These are phyloP conservation scores for Elongisporangium prolatum DNA, from an alignment of 352 stramenopile species.

Conservation along the genomic window DNA sequence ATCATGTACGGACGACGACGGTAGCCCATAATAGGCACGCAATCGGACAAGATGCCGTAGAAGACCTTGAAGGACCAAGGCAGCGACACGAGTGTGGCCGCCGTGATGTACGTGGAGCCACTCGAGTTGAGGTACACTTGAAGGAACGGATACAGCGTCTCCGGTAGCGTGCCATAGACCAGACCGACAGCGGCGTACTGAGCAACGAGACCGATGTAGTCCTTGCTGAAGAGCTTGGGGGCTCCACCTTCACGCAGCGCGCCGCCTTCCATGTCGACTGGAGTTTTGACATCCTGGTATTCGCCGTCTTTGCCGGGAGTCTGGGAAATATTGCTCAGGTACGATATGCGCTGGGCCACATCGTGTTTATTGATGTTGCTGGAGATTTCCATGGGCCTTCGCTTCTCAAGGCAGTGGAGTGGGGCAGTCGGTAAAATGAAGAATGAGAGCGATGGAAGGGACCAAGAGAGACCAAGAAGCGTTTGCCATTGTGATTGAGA, in stretches of 20 bases:
- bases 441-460: background rate
- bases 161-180: slow-evolving; percentile 20
- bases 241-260: slow-evolving; percentile 28
- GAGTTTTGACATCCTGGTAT: slow-evolving; percentile 18
- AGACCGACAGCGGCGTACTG: slow-evolving; percentile 35
- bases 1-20: slow-evolving; percentile 21
- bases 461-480: background rate
- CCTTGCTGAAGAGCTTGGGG: slow-evolving; percentile 19
- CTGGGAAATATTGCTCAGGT: slow-evolving; percentile 25
- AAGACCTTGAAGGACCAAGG: slow-evolving; percentile 70
- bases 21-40: slow-evolving; percentile 8
- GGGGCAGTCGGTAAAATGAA: background rate
- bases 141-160: slow-evolving; percentile 41
- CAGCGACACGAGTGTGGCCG: slow-evolving; percentile 31
- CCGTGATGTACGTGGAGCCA: slow-evolving; percentile 13
- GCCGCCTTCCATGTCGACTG: slow-evolving; percentile 13
- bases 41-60: slow-evolving; percentile 13
- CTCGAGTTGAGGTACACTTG: slow-evolving; percentile 33
- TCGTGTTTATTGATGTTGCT: background rate
- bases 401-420: background rate
- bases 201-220: slow-evolving; percentile 21
- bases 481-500: background rate
- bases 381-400: background rate
- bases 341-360: slow-evolving; percentile 23
- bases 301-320: slow-evolving; percentile 12